A percentile compares a stretch with the other conserved stretches of the same genome.
These are phyloP conservation scores for Helotiales sp. DNA, from an alignment of 2,329 filamentous ascomycete genomes.

Conservation along the genomic window DNA sequence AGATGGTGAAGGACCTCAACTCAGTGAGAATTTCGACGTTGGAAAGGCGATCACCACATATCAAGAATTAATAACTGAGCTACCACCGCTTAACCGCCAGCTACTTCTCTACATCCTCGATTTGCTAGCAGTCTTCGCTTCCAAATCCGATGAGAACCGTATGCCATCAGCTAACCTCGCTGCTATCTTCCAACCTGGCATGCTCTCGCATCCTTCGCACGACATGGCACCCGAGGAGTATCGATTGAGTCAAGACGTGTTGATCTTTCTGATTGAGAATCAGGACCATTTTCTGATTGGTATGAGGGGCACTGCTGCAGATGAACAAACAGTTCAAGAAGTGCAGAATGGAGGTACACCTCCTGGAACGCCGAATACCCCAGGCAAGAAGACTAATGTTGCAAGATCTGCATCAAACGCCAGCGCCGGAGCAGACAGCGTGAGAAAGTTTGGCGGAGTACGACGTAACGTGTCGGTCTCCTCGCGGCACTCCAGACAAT, in stretches of 20 bases:
- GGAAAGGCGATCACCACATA: conserved; percentile 77
- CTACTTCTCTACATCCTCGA: conserved; percentile 94
- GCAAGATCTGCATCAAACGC: conserved; percentile 81
- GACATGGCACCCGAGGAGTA: conserved; percentile 97
- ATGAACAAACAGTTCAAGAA: conserved; percentile 67
- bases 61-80: conserved; percentile 86
- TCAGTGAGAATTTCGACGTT: conserved; percentile 73
- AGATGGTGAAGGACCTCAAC: conserved; percentile 67
- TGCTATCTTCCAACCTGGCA: conserved; percentile 95
- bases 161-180: conserved; percentile 95
- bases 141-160: conserved; percentile 93
- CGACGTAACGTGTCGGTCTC: conserved; percentile 90
- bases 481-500: conserved; percentile 79
- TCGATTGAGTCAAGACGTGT: conserved; percentile 89
- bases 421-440: conserved; percentile 84
- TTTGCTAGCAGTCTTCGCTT: conserved; percentile 92
- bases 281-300: conserved; percentile 98
- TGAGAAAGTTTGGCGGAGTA: conserved; percentile 76
- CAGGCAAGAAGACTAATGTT: conserved; percentile 56
- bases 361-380: conserved; percentile 50
- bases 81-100: conserved; percentile 91
- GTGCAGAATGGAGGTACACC: conserved; percentile 69
- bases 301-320: conserved; percentile 98
- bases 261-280: conserved; percentile 97
- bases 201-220: conserved; percentile 90